These are phyloP conservation scores for Yamadazyma olivae DNA, from an alignment of 805 yeast genomes.

Conservation along the genomic window DNA sequence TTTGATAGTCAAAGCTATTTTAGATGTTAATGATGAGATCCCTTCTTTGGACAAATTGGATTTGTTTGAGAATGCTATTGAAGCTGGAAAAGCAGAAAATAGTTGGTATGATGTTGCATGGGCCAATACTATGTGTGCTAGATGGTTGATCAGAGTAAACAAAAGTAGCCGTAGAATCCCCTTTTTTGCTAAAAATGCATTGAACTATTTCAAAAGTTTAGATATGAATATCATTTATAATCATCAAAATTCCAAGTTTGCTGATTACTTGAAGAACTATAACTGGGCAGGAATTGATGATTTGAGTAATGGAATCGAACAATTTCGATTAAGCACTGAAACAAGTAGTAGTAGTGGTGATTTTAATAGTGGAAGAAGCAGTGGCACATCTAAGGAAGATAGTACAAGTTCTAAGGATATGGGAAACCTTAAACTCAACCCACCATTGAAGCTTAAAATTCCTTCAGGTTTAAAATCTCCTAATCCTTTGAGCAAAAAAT, in stretches of 20 bases:
- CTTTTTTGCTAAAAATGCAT: slow-evolving; percentile 34
- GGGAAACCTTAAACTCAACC: too few relatives aligned
- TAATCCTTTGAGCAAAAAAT: slow-evolving; percentile 7
- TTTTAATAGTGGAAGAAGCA: too few relatives aligned
- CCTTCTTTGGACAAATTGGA: slow-evolving; percentile 38
- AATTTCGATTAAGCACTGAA: too few relatives aligned
- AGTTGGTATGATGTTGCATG: slow-evolving; percentile 37
- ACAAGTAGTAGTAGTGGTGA: too few relatives aligned
- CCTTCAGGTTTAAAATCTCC: slow-evolving; percentile 3
- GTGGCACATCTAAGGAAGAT: too few relatives aligned
- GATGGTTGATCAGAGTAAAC: slow-evolving; percentile 28
- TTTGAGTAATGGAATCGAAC: not conserved
- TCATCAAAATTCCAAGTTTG: slow-evolving; percentile 24
- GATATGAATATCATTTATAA: slow-evolving; percentile 22
- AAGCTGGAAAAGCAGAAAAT: slow-evolving; percentile 26
- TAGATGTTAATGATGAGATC: slow-evolving; percentile 12
- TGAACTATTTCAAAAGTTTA: slow-evolving; percentile 27
- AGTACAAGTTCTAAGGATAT: too few relatives aligned
- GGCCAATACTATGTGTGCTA: slow-evolving; percentile 41
- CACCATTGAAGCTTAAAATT: too few relatives aligned
- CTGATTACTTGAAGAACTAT: slow-evolving; percentile 21
- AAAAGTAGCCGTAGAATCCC: slow-evolving; percentile 29
- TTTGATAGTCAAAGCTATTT: slow-evolving; percentile 30
- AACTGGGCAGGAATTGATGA: slow-evolving; percentile 28
- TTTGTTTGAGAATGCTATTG: slow-evolving; percentile 44